Evolutionary conservation across 2,329 filamentous ascomycete species (phyloP), one percentile per base, ranked within the genome.

Genomic region (Periconia sp.): DNA sequence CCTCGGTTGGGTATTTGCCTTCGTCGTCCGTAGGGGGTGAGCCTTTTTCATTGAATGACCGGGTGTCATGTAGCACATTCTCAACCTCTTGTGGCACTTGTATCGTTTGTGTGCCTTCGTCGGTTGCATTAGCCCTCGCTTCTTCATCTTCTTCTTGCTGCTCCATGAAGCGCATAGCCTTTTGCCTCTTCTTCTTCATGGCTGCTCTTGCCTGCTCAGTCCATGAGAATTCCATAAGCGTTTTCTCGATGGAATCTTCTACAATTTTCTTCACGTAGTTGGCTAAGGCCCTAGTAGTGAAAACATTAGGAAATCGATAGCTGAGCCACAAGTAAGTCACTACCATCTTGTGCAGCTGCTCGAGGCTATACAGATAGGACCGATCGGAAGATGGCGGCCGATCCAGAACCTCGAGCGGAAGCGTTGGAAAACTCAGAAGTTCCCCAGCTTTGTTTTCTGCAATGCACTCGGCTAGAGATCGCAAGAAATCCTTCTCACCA

Each of bases 271-370:
- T 95, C 35, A 89, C 83, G 63, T 96, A 85, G 52, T 88, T 86
- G 0, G 89, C 91, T 30, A 96, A 76, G 1, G 76, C 76, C 57
- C 92, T 83, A 52, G 86, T 88, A 5, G 76, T 80, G 68, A 96
- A 95, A 36, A 95, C 79, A 35, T 89, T 88, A 3, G 84, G 78
- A 68, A 92, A 95, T 5, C 92, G 86, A 70, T 92, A 97, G 57
- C 88, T 92, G 12, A 99, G 78, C 94, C 94, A 99, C 2, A 95
- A 78, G 65, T 97, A 99, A 33, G 92, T 74, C 31, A 92, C 89
- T 25, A 99, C 75, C 19, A 83, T 78, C 59, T 89, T 88, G 73
- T 99, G 94, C 12, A 99, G 77, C 3, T 74, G 68, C 67, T 99
- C 94, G 15, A 97, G 75, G 7, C 77, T 71, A 40, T 76, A 74